These are phyloP conservation scores for Fusarium heterosporum DNA, from an alignment of 2,329 filamentous ascomycete genomes.

Conservation along the genomic window DNA sequence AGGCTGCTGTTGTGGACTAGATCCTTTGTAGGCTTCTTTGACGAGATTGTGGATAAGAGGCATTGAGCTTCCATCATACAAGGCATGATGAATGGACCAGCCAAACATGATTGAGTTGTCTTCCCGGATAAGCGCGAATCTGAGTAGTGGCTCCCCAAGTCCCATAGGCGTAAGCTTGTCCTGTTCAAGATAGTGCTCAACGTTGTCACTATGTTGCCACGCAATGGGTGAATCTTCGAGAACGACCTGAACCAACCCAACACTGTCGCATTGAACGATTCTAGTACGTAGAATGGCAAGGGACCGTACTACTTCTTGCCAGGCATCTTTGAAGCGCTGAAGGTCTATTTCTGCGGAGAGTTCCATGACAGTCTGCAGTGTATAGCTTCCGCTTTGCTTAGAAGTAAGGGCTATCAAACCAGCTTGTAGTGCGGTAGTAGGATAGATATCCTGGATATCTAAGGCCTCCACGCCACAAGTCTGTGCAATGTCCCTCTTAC, in stretches of 20 bases:
- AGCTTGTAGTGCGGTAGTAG: slow-evolving; percentile 52
- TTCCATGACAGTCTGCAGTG: slow-evolving; percentile 22
- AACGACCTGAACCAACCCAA: slow-evolving; percentile 59
- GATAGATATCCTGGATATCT: slow-evolving; percentile 51
- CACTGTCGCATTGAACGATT: slow-evolving; percentile 56
- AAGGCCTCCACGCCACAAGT: not conserved
- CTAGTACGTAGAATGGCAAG: slow-evolving; percentile 57
- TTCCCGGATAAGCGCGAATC: slow-evolving; percentile 54
- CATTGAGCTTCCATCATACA: slow-evolving; percentile 58
- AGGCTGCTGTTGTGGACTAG: not conserved
- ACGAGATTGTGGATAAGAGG: slow-evolving; percentile 5
- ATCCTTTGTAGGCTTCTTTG: not conserved
- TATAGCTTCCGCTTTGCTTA: slow-evolving; percentile 32
- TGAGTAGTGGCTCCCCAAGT: slow-evolving; percentile 55
- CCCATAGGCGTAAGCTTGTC: slow-evolving; percentile 53
- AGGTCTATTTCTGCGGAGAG: slow-evolving; percentile 10
- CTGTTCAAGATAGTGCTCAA: slow-evolving; percentile 52
- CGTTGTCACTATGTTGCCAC: slow-evolving; percentile 39
- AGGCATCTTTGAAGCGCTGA: slow-evolving; percentile 20
- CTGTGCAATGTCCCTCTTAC: not conserved
- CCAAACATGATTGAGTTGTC: slow-evolving; percentile 16
- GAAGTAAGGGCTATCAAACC: slow-evolving; percentile 51
- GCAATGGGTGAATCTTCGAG: slow-evolving; percentile 51
- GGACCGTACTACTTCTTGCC: slow-evolving; percentile 9
- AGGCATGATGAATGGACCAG: slow-evolving; percentile 52